Percentiles rank a stretch among this genome's conserved stretches.
phyloP scores from a whole-genome alignment of 1,139 yeast species.

The Trichomonascaceae sp. region DNA sequence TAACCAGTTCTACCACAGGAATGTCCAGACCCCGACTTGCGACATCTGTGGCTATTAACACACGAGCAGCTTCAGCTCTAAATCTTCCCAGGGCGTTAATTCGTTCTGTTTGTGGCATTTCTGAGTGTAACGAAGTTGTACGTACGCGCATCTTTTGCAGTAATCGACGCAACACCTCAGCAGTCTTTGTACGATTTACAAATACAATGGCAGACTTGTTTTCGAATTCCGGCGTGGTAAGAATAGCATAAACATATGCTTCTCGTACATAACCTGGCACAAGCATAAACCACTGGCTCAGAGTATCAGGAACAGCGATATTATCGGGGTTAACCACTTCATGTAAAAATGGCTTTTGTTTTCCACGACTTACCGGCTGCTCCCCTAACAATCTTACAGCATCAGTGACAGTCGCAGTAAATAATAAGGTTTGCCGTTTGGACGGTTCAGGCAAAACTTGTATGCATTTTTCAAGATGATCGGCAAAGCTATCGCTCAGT shows the following conservation, averaged over 20 bases:
- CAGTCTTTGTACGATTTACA: constrained; percentile 85
- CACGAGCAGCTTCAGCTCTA: constrained; percentile 89
- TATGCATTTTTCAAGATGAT: constrained; percentile 67
- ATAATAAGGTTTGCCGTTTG: constrained; percentile 76
- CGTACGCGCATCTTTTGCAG: constrained; percentile 66
- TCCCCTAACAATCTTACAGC: constrained; percentile 78
- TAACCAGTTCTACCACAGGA: constrained; percentile 81
- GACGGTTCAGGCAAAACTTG: constrained; percentile 62
- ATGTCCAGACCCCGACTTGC: constrained; percentile 97
- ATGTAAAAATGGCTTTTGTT: constrained; percentile 66
- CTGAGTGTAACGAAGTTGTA: constrained; percentile 88
- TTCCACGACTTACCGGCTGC: constrained; percentile 54
- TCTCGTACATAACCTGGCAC: constrained; percentile 85
- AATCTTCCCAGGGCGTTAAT: constrained; percentile 86
- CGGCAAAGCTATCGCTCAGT: constrained; percentile 75
- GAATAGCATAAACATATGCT: constrained; percentile 68
- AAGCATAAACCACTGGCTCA: constrained; percentile 49
- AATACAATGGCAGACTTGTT: constrained; percentile 75
- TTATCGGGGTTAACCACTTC: constrained; percentile 65
- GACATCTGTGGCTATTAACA: constrained; percentile 89
- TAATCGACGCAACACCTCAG: constrained; percentile 76
- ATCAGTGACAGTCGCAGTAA: constrained; percentile 95
- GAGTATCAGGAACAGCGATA: constrained; percentile 73
- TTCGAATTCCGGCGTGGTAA: constrained; percentile 56
- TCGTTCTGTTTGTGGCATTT: constrained; percentile 89